Evolutionary conservation across 345 rosid genomes (phyloP).

Genomic region (Corchorus olitorius): DNA sequence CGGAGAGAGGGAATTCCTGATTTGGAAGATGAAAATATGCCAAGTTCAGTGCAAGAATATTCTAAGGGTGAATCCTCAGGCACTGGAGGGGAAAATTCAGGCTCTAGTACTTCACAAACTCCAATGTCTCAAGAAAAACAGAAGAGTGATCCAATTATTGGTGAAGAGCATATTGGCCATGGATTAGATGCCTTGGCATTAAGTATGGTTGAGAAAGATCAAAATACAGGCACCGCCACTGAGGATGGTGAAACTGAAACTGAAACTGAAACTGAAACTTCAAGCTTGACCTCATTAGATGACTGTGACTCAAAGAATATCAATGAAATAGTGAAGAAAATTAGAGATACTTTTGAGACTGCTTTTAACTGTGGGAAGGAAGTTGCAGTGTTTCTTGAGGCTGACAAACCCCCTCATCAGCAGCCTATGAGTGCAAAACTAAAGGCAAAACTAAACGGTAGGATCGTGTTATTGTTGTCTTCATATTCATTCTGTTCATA

Average conservation of each 20-base stretch:
- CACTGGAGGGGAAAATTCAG: too few species aligned
- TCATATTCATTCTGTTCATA: background rate
- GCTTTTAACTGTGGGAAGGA: constrained; percentile 73
- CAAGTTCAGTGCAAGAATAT: constrained; percentile 20
- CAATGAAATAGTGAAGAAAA: constrained; percentile 71
- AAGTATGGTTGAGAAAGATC: constrained; percentile 39
- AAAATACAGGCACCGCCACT: constrained; percentile 23
- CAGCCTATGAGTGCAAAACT: constrained; percentile 47
- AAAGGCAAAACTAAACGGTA: constrained; percentile 68
- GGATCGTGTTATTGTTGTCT: constrained; percentile 13
- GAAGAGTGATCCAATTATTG: constrained; percentile 20
- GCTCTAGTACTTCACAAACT: constrained; percentile 49
- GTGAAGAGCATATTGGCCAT: constrained; percentile 23
- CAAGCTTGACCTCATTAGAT: constrained; percentile 56
- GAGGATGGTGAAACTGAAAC: constrained; percentile 44
- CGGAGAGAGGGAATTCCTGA: constrained; percentile 93
- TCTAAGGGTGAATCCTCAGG: background rate
- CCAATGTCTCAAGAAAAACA: constrained; percentile 38
- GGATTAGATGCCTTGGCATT: constrained; percentile 23
- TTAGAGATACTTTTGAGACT: constrained; percentile 66
- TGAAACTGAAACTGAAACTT: constrained; percentile 31
- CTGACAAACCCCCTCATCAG: constrained; percentile 72
- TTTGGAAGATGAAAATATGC: constrained; percentile 80
- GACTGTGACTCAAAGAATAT: constrained; percentile 69
- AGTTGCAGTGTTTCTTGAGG: constrained; percentile 81